A percentile compares a stretch with the other conserved stretches of the same genome.
Conservation (phyloP, 805 yeast genomes). For the Hanseniaspora clermontiae region DNA sequence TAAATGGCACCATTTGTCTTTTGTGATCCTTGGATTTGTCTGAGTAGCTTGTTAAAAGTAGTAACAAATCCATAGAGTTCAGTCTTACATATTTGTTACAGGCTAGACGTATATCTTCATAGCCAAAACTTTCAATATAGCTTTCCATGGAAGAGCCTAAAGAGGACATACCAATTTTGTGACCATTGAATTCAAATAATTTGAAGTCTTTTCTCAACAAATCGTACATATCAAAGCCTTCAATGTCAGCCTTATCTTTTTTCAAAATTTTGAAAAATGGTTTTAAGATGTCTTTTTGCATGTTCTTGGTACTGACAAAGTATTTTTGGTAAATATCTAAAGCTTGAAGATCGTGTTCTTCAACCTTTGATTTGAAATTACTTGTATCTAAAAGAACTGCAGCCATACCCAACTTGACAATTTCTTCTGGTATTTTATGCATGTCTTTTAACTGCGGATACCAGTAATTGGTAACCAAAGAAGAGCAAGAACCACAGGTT, state of each 20-base stretch:
- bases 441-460: conserved; percentile 18
- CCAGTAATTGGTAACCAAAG: conserved; percentile 60
- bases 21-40: conserved; percentile 25
- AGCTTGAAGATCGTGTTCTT: conserved; percentile 42
- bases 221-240: conserved; percentile 47
- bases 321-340: conserved; percentile 29
- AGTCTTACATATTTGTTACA: conserved; percentile 19
- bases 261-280: conserved; percentile 28
- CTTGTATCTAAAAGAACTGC: conserved; percentile 71
- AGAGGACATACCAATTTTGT: conserved; percentile 63
- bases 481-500: conserved; percentile 65
- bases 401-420: conserved; percentile 41
- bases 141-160: conserved; percentile 51
- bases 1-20: conserved; percentile 35
- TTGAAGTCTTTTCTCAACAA: conserved; percentile 77
- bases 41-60: conserved; percentile 39
- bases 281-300: not conserved
- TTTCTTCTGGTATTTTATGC: conserved; percentile 16
- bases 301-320: conserved; percentile 12
- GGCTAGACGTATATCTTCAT: conserved; percentile 18
- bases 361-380: conserved; percentile 52
- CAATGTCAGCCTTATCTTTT: conserved; percentile 47
- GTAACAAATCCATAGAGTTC: conserved; percentile 28
- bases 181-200: conserved; percentile 36
- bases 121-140: conserved; percentile 30